A percentile compares a stretch with the other conserved stretches of the same genome.
These are phyloP conservation scores for Mediolabrus comicus DNA, from an alignment of 108 stramenopile species.

Conservation along the genomic window DNA sequence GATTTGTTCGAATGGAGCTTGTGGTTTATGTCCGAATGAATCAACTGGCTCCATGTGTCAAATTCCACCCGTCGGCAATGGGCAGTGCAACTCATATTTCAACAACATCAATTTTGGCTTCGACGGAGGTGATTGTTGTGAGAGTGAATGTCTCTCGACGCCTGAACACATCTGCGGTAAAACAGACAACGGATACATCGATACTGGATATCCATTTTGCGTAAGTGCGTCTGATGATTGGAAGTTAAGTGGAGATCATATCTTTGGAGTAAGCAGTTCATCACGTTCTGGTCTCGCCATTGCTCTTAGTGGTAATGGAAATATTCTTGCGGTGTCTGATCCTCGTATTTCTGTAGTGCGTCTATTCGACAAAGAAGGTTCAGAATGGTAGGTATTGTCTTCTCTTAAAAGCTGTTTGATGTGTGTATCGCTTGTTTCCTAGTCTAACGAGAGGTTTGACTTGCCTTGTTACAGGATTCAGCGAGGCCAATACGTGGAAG, in stretches of 20 bases:
- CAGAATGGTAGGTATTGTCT: too few species aligned
- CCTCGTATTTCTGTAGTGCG: not conserved
- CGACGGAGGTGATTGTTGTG: slow-evolving; percentile 16
- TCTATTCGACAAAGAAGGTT: not conserved
- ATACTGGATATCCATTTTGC: not conserved
- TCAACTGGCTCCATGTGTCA: not conserved
- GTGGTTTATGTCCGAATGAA: not conserved
- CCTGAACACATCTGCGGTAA: slow-evolving; percentile 1
- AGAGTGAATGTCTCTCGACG: not conserved
- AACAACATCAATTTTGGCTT: not conserved
- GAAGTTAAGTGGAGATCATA: not conserved
- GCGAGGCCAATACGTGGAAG: not conserved
- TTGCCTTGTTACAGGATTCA: too few species aligned
- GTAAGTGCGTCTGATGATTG: not conserved
- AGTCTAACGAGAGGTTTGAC: too few species aligned
- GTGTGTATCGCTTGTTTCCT: too few species aligned
- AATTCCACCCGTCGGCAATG: not conserved
- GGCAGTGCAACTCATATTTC: not conserved
- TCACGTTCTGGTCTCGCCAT: not conserved
- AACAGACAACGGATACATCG: not conserved
- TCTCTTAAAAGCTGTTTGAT: too few species aligned
- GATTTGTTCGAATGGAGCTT: not conserved
- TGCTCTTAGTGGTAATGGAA: not conserved
- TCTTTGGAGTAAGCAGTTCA: not conserved
- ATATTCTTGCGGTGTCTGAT: not conserved